Evolutionary conservation across 805 yeast genomes (phyloP), one percentile per base, ranked within the genome.

Genomic region (Kuraishia floccosa): DNA sequence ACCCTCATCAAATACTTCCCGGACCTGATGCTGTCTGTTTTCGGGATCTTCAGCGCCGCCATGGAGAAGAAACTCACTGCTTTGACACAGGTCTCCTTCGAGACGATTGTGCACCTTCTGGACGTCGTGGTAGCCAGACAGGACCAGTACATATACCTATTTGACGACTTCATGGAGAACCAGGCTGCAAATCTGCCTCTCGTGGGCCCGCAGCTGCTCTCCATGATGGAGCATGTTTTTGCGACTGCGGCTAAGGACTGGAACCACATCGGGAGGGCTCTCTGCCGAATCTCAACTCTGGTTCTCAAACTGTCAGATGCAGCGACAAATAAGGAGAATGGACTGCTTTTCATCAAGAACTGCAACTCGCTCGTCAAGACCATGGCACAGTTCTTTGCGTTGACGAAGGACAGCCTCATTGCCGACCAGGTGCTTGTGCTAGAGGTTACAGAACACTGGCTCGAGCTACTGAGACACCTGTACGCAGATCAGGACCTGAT

Each of bases 91-190:
- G 48, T 64, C 5, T 34, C 44, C 6, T 77, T 77, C 48, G 70
- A 68, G 39, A 65, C 81, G 2, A 58, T 74, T 22, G 68, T 77
- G 26, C 76, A 73, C 38, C 52, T 76, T 32, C 49, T 80, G 21
- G 84, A 78, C 49, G 60, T 72, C 30, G 63, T 76, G 12, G 57
- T 77, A 41, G 83, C 80, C 3, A 68, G 77, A 44, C 76, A 75
- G 43, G 77, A 74, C 36, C 78, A 73, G 39, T 72, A 74, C 49
- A 58, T 69, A 25, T 68, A 69, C 38, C 44, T 76, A 42, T 63
- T 77, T 40, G 72, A 73, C 30, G 57, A 62, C 9, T 74, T 72
- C 39, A 48, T 67, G 25, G 41, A 49, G 5, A 53, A 54, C 20
- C 44, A 52, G 13, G 36, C 42, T 19, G 36, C 40, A 6, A 44